These are phyloP conservation scores for Cladophialophora immunda DNA, from an alignment of 2,329 filamentous ascomycete genomes.

Conservation along the genomic window DNA sequence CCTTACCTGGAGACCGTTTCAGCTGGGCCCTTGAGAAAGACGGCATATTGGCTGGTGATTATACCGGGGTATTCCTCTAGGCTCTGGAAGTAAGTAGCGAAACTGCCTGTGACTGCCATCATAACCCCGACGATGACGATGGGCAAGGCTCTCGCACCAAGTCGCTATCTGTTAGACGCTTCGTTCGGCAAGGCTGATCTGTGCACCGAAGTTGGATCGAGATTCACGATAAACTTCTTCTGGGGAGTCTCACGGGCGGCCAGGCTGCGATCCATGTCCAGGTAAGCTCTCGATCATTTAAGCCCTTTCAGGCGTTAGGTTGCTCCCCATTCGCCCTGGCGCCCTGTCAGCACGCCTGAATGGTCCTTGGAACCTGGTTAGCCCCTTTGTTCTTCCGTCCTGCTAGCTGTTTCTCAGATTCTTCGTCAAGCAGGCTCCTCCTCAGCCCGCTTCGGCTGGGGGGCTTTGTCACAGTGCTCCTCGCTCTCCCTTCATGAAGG, in stretches of 20 bases:
- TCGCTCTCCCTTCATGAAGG: neutral
- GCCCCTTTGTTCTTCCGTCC: neutral
- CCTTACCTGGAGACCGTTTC: neutral
- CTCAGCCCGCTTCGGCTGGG: neutral
- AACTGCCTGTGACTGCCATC: neutral
- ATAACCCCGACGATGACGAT: neutral
- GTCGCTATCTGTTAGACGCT: neutral
- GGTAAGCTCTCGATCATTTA: neutral
- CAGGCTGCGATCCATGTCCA: neutral
- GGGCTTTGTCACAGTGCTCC: neutral
- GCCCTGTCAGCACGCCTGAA: neutral
- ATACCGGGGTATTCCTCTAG: neutral
- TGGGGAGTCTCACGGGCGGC: neutral
- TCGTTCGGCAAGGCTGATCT: conserved; percentile 1
- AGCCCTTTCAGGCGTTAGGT: neutral
- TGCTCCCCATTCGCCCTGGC: neutral
- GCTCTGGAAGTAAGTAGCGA: neutral
- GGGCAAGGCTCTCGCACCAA: neutral
- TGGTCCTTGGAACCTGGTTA: neutral
- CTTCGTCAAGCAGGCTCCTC: neutral
- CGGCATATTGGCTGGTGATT: neutral
- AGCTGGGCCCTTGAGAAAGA: neutral
- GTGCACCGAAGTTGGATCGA: neutral
- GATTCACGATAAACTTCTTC: conserved; percentile 11
- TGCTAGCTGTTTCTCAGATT: neutral